A percentile compares a stretch with the other conserved stretches of the same genome.
Evolutionary conservation across 2,329 filamentous ascomycete genomes (phyloP).

Genomic region (Mycosphaerella arachidis): DNA sequence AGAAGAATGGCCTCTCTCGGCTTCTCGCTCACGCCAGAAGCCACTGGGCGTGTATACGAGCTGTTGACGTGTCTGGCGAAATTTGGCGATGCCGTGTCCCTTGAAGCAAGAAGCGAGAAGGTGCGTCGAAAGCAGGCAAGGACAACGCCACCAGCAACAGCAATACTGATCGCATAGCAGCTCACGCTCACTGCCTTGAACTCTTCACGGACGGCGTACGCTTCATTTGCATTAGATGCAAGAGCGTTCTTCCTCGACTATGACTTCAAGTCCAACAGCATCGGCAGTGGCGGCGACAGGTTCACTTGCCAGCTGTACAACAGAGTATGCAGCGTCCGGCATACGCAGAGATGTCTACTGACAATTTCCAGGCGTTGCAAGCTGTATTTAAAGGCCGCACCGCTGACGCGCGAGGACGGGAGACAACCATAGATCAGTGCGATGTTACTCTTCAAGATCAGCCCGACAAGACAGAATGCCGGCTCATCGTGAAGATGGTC

Average conservation of each 20-base stretch:
- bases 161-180: constrained; percentile 39
- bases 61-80: constrained; percentile 69
- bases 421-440: constrained; percentile 68
- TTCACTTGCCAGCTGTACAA: constrained; percentile 75
- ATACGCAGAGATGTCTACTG: neutral
- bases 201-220: constrained; percentile 74
- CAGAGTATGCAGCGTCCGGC: constrained; percentile 46
- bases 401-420: constrained; percentile 60
- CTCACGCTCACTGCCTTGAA: constrained; percentile 72
- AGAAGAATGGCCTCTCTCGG: constrained; percentile 50
- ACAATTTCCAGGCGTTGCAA: constrained; percentile 45
- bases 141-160: neutral
- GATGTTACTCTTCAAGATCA: constrained; percentile 71
- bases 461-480: constrained; percentile 61
- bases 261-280: constrained; percentile 47
- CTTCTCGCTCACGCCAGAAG: constrained; percentile 71
- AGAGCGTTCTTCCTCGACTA: constrained; percentile 70
- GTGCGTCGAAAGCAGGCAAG: constrained; percentile 38
- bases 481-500: constrained; percentile 68
- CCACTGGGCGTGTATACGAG: constrained; percentile 66
- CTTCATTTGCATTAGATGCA: constrained; percentile 63
- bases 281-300: constrained; percentile 32
- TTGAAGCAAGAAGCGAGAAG: constrained; percentile 66
- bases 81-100: constrained; percentile 73
- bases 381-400: constrained; percentile 69